These are phyloP conservation scores for Pharnaceum exiguum DNA, from an alignment of 148 eudicot species.

Conservation along the genomic window DNA sequence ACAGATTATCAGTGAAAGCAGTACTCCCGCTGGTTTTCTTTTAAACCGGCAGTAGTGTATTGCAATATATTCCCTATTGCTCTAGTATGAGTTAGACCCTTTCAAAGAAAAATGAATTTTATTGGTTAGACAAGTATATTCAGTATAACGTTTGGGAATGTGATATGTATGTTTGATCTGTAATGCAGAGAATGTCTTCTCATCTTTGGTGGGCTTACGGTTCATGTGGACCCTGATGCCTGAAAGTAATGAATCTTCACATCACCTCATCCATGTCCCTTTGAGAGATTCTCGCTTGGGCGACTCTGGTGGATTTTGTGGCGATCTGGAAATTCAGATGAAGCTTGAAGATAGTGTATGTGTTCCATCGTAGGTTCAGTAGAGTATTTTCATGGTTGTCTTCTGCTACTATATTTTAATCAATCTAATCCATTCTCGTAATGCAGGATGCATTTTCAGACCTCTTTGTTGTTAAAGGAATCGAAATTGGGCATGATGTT, in stretches of 20 bases:
- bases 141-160: not conserved
- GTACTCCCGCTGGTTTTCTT: too few species aligned
- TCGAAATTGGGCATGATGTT: slow-evolving; percentile 75
- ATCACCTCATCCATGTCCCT: slow-evolving; percentile 82
- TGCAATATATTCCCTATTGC: too few species aligned
- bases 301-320: slow-evolving; percentile 87
- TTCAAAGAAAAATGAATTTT: too few species aligned
- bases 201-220: slow-evolving; percentile 85
- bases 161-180: slow-evolving; percentile 17
- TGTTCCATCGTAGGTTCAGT: slow-evolving; percentile 8
- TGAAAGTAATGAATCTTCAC: slow-evolving; percentile 48
- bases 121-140: not conserved
- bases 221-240: slow-evolving; percentile 80
- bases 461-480: slow-evolving; percentile 73
- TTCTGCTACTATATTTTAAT: slow-evolving; percentile 8
- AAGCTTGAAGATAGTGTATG: slow-evolving; percentile 76
- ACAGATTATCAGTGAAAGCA: too few species aligned
- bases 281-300: slow-evolving; percentile 78
- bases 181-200: slow-evolving; percentile 78
- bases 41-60: too few species aligned
- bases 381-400: not conserved
- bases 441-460: slow-evolving; percentile 78
- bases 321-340: slow-evolving; percentile 77
- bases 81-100: too few species aligned
- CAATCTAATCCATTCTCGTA: not conserved